Percentiles rank a stretch among this genome's conserved stretches.
Evolutionary conservation across 768 basidiomycete genomes (phyloP).

Genomic region (Psilocybe cubensis): DNA sequence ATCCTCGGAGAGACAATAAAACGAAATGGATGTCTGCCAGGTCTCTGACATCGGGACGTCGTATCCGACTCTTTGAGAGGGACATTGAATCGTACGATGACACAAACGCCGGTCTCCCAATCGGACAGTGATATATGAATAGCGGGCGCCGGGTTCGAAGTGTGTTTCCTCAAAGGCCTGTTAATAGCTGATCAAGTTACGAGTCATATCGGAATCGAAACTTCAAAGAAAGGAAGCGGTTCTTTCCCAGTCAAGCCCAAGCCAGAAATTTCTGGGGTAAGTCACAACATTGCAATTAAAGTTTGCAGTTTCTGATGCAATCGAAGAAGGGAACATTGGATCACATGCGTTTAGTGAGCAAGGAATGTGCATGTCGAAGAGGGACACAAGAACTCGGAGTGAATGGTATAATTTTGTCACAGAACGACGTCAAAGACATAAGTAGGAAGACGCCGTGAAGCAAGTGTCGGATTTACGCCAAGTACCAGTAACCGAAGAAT

Average conservation of each 20-base stretch:
- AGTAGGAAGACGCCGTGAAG: background rate
- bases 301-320: background rate
- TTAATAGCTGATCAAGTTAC: slow-evolving; percentile 1
- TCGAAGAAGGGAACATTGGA: background rate
- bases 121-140: slow-evolving; percentile 6
- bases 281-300: background rate
- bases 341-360: background rate
- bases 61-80: background rate
- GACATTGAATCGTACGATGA: background rate
- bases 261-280: background rate
- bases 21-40: background rate
- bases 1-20: slow-evolving; percentile 4
- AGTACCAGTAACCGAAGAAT: background rate
- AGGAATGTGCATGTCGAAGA: background rate
- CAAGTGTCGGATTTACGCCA: background rate
- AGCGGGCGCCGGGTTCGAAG: background rate
- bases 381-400: background rate
- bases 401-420: background rate
- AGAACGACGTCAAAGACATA: background rate
- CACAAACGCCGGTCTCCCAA: background rate
- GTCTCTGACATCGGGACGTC: slow-evolving; percentile 7
- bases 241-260: background rate
- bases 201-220: slow-evolving; percentile 1
- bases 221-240: background rate
- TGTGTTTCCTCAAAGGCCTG: background rate